Evolutionary conservation across 169 alveolate species (phyloP), one percentile per base, ranked within the genome.

Genomic region (Cryptosporidium ubiquitum): DNA sequence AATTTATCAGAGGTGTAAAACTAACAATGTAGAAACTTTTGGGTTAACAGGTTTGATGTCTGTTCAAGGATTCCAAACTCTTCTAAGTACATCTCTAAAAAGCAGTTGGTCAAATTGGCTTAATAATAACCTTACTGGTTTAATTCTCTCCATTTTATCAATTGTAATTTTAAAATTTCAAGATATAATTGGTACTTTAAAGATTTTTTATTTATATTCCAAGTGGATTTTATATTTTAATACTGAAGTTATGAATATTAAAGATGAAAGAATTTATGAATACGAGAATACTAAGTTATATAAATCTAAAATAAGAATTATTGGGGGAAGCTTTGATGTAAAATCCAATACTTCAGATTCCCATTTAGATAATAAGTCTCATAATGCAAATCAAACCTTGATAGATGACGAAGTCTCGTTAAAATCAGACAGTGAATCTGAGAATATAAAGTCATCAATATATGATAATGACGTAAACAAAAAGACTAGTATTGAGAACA

Each of bases 1-100:
- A 23, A 61, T 79, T 40, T 79, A 79, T 35, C 71, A 79, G 12
- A 79, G 89, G 42, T 79, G 74, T 20, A 79, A 79, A 79, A 79
- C 61, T 26, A 79, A 60, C 37, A 79, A 58, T 61, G 61, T 49
- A 3, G 89, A 79, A 61, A 31, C 74, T 6, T 79, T 58, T 47
- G 89, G 89, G 16, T 37, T 79, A 40, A 18, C 49, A 3, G 89
- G 89, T 14, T 33, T 79, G 35, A 52, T 79, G 20, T 20, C 79
- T 20, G 64, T 79, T 37, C 73, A 79, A 47, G 75, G 79, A 14
- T 79, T 79, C 44, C 89, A 79, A 79, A 79, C 75, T 16, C 51
- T 79, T 23, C 42, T 79, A 44, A 64, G 75, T 9, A 79, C 75
- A 40, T 79, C 79, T 7, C 33, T 79, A 33, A 79, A 52, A 42